phyloP scores from a whole-genome alignment of 2,329 filamentous ascomycete genomes.

The Botrytis sinoallii region DNA sequence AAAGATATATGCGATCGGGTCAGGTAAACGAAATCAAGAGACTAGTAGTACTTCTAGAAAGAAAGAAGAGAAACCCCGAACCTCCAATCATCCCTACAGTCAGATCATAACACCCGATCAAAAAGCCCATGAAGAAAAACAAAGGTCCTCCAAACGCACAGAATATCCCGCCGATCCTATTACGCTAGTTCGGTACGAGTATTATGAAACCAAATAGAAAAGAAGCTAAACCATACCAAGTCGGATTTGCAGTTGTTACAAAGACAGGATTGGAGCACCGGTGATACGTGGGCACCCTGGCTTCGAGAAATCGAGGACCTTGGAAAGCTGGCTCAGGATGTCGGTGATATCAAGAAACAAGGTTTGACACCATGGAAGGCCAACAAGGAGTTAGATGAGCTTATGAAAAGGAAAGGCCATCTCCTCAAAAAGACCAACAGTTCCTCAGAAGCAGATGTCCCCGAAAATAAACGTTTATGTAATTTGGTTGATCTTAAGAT shows the following conservation, averaged over 20 bases:
- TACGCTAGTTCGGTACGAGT: neutral
- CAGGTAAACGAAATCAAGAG: neutral
- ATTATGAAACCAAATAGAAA: rapidly evolving
- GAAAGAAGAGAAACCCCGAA: neutral
- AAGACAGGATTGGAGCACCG: too few relatives aligned
- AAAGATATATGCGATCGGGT: neutral
- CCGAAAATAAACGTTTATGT: neutral
- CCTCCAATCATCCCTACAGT: neutral
- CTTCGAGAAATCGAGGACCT: neutral
- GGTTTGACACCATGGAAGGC: neutral
- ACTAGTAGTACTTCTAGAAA: neutral
- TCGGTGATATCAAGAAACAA: neutral
- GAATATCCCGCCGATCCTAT: neutral
- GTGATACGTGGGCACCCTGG: too few relatives aligned
- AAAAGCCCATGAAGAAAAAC: neutral
- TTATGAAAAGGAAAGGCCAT: neutral
- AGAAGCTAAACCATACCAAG: rapidly evolving
- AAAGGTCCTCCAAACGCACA: neutral
- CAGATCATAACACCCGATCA: neutral
- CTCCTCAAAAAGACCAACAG: too few relatives aligned
- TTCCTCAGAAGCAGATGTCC: neutral
- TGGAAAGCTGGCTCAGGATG: neutral
- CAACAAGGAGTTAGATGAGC: rapidly evolving
- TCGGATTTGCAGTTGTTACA: too few relatives aligned
- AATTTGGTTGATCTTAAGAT: neutral